phyloP scores from a whole-genome alignment of 495 filamentous ascomycete genomes.

The Bombardia bombarda region DNA sequence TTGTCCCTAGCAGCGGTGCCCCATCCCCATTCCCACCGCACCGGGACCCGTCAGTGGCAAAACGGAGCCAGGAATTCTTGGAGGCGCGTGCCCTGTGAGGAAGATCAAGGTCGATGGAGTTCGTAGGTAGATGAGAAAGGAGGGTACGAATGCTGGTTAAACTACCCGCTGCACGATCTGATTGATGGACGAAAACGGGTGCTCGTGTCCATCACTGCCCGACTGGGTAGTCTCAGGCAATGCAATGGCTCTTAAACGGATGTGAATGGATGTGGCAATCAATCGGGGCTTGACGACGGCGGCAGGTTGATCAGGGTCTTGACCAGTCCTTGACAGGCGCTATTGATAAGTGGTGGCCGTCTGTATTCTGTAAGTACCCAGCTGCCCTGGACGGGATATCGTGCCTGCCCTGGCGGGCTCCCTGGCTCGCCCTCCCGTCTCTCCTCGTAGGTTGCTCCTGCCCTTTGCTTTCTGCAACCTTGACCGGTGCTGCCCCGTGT shows the following conservation, averaged over 20 bases:
- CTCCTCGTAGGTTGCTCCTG: constrained; percentile 1
- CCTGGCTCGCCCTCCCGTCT: background rate
- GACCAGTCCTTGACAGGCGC: constrained; percentile 3
- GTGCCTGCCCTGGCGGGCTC: background rate
- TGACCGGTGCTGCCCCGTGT: constrained; percentile 11
- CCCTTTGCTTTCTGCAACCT: background rate
- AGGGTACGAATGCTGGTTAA: too few relatives aligned
- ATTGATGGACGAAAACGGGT: too few relatives aligned
- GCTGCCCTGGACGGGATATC: too few relatives aligned
- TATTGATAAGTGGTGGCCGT: constrained; percentile 18
- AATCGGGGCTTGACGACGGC: background rate
- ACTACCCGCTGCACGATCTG: too few relatives aligned
- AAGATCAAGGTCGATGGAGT: background rate
- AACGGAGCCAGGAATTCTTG: background rate
- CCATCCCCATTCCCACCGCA: background rate
- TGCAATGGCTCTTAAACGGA: background rate
- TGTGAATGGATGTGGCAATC: background rate
- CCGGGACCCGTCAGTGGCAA: background rate
- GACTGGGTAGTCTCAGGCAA: too few relatives aligned
- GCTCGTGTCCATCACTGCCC: too few relatives aligned
- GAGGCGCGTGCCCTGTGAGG: too few relatives aligned
- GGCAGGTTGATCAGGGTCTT: background rate
- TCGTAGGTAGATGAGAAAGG: background rate
- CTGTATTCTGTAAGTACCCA: too few relatives aligned
- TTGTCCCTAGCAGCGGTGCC: background rate